A percentile compares a stretch with the other conserved stretches of the same genome.
phyloP scores from a whole-genome alignment of 768 basidiomycete species.

The Favolaschia claudopus region DNA sequence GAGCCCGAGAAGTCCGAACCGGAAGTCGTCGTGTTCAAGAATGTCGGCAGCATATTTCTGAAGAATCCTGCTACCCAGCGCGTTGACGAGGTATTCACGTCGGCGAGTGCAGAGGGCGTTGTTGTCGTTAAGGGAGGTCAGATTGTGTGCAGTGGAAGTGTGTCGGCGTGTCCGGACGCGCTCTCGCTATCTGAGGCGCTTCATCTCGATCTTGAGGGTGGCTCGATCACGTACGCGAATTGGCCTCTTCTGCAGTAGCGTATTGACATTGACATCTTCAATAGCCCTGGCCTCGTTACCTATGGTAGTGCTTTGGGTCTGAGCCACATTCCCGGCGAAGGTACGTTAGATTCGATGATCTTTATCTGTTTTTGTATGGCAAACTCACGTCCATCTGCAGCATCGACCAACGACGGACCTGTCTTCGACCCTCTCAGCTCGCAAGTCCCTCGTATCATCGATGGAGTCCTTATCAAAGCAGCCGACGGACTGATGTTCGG shows the following conservation, averaged over 20 bases:
- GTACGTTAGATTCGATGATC: too few species aligned
- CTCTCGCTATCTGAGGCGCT: not conserved
- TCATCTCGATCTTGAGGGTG: constrained; percentile 20
- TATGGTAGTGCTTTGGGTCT: constrained; percentile 27
- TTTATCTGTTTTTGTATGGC: constrained; percentile 52
- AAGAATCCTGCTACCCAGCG: not conserved
- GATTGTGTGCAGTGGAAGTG: constrained; percentile 12
- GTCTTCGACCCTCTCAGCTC: constrained; percentile 58
- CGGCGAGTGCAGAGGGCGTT: not conserved
- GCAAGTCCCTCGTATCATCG: constrained; percentile 40
- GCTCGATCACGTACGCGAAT: constrained; percentile 16
- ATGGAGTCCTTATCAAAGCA: constrained; percentile 60
- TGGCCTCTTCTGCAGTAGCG: not conserved
- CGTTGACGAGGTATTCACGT: constrained; percentile 6
- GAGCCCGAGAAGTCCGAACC: constrained; percentile 1
- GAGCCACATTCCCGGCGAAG: constrained; percentile 54
- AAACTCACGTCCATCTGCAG: constrained; percentile 76
- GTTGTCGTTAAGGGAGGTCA: constrained; percentile 12
- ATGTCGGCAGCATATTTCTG: constrained; percentile 20
- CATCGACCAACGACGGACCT: constrained; percentile 70
- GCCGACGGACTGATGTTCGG: constrained; percentile 68
- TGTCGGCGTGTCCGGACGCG: not conserved
- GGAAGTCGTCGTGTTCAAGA: constrained; percentile 18
- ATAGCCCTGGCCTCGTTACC: constrained; percentile 18
- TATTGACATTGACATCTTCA: not conserved